Evolutionary conservation across 345 rosid genomes (phyloP), one percentile per base, ranked within the genome.

Genomic region (Brassica incana): DNA sequence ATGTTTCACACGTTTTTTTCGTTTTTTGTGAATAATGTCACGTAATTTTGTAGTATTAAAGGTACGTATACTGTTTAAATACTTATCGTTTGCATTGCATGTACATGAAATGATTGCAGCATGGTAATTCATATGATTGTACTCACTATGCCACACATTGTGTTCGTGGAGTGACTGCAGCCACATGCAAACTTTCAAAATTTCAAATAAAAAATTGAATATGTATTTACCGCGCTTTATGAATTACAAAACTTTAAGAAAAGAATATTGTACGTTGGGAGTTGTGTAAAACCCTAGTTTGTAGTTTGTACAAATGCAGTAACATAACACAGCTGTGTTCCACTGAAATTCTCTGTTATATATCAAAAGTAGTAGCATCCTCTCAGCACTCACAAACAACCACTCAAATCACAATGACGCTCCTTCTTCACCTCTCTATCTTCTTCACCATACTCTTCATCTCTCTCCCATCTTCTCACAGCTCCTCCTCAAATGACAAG

Each of bases 401-500:
- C 16, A 32, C 60, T 18, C n/a, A 43, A 23, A 20, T 11, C 69
- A 71, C 58, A 71, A 81, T 81, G 83, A 81, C 59, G 83, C 52
- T 81, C 15, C 20, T 66, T 30, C 59, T 66, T 40, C 16, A 6
- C 12, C 5, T 62, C 30, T 75, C 56, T 43, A 2, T 76, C 70
- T 66, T 80, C 78, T 61, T 74, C 16, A 12, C 59, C 23, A 25
- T 86, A 56, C 15, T 87, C 29, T 33, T 71, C n/a, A 25, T 80
- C 68, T 52, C 83, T 76, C 30, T 80, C 56, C 67, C 84, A 56
- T 81, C 80, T 69, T 58, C 71, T 60, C 76, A 83, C 67, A 33
- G 74, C 67, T 90, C 93, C 85, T 82, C 88, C 74, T 45, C 84
- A 9, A 30, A 63, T 12, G 98, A 94, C 83, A 87, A 90, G 38